These are phyloP conservation scores for Penicillium argentinense DNA, from an alignment of 495 filamentous ascomycete genomes.

Conservation along the genomic window DNA sequence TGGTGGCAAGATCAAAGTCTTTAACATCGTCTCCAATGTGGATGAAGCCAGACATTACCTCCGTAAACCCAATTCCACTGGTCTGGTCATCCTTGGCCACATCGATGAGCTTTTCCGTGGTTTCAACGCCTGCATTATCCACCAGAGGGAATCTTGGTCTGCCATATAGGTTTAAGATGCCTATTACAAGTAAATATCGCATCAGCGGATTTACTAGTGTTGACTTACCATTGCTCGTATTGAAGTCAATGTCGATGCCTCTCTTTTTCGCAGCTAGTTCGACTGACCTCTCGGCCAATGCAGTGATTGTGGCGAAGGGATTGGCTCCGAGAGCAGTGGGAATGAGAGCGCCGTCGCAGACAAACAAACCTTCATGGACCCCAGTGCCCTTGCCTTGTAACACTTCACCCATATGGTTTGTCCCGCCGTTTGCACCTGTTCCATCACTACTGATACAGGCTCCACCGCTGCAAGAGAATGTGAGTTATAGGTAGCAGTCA, in stretches of 20 bases:
- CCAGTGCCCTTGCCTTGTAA: constrained; percentile 53
- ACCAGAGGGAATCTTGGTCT: too few relatives aligned
- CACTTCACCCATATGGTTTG: constrained; percentile 61
- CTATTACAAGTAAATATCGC: too few relatives aligned
- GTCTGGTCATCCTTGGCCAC: not conserved
- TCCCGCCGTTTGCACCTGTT: constrained; percentile 57
- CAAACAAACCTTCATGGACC: constrained; percentile 56
- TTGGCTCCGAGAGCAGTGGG: constrained; percentile 65
- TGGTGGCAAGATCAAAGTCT: not conserved
- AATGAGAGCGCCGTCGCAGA: constrained; percentile 63
- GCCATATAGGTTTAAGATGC: too few relatives aligned
- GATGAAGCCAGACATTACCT: not conserved
- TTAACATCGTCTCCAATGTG: not conserved
- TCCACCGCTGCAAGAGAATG: constrained; percentile 59
- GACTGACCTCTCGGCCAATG: constrained; percentile 63
- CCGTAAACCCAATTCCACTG: not conserved
- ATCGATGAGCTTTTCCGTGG: too few relatives aligned
- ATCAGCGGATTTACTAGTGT: not conserved
- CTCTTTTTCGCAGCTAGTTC: constrained; percentile 43
- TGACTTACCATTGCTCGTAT: constrained; percentile 44
- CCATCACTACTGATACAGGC: constrained; percentile 62
- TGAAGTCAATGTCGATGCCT: constrained; percentile 46
- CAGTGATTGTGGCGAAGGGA: constrained; percentile 69
- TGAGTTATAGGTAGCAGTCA: too few relatives aligned
- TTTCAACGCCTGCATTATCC: too few relatives aligned